phyloP scores from a whole-genome alignment of 441 rosid genomes.

The Jatropha multifida region DNA sequence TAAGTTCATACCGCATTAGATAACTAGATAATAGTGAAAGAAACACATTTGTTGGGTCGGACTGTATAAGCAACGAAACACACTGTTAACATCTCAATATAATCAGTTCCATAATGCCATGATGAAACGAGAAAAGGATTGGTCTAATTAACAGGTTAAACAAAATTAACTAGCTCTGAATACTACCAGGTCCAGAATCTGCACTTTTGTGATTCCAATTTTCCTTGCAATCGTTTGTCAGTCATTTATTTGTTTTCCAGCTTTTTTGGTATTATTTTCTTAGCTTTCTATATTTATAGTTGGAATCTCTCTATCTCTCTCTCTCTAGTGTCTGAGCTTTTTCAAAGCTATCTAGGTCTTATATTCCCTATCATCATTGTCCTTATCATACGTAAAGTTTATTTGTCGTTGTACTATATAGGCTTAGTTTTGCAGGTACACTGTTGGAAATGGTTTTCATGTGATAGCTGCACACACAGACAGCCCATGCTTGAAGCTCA shows the following conservation, averaged over 20 bases:
- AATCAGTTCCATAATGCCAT: background rate
- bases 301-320: no score
- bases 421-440: slow-evolving; percentile 59
- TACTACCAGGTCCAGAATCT: background rate
- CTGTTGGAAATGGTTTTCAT: slow-evolving; percentile 77
- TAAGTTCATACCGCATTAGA: background rate
- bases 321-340: background rate
- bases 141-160: background rate
- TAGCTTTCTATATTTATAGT: background rate
- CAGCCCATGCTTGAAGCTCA: slow-evolving; percentile 92
- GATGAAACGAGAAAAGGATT: background rate
- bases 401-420: slow-evolving; percentile 5
- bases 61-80: background rate
- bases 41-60: background rate
- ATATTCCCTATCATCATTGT: background rate
- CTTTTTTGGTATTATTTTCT: background rate
- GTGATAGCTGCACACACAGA: slow-evolving; percentile 94
- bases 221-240: background rate
- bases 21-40: background rate
- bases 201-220: background rate
- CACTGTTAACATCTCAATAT: background rate
- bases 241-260: background rate
- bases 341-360: background rate
- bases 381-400: background rate
- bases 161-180: background rate